A percentile compares a stretch with the other conserved stretches of the same genome.
Evolutionary conservation across 768 basidiomycete genomes (phyloP).

Genomic region (Xanthoconium stramineum): DNA sequence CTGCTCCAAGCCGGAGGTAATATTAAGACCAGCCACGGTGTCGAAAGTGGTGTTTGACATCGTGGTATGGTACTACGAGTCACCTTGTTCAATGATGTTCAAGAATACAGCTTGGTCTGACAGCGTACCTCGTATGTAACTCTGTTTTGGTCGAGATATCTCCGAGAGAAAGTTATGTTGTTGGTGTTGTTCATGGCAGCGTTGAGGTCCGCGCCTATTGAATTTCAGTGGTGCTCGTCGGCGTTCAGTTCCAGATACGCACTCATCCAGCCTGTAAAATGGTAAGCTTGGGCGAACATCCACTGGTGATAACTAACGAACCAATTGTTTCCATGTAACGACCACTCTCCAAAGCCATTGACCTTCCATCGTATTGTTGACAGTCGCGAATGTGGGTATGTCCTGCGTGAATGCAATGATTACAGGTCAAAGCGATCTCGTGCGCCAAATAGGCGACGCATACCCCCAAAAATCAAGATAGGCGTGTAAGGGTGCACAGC

Average conservation of each 20-base stretch:
- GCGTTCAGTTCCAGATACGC: constrained; percentile 12
- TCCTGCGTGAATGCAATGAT: constrained; percentile 33
- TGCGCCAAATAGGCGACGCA: background rate
- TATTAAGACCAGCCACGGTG: constrained; percentile 48
- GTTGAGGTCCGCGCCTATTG: constrained; percentile 47
- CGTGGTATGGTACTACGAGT: constrained; percentile 62
- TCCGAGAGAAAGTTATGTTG: constrained; percentile 60
- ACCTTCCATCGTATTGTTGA: constrained; percentile 22
- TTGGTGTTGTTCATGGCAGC: constrained; percentile 34
- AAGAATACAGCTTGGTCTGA: background rate
- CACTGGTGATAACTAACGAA: constrained; percentile 25
- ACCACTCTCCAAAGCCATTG: constrained; percentile 65
- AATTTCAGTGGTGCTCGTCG: background rate
- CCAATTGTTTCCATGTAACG: constrained; percentile 93
- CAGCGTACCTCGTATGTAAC: constrained; percentile 66
- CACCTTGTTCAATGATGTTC: background rate
- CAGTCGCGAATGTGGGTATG: constrained; percentile 42
- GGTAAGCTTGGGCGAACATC: background rate
- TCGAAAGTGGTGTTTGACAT: constrained; percentile 55
- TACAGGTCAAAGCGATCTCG: background rate
- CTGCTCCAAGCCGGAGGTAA: constrained; percentile 52
- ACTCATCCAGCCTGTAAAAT: constrained; percentile 58
- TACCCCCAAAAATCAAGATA: constrained; percentile 79
- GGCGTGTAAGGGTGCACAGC: constrained; percentile 70
- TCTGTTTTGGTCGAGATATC: constrained; percentile 80